A percentile compares a stretch with the other conserved stretches of the same genome.
These are phyloP conservation scores for Arctium lappa DNA, from an alignment of 129 eudicot genomes.

Conservation along the genomic window DNA sequence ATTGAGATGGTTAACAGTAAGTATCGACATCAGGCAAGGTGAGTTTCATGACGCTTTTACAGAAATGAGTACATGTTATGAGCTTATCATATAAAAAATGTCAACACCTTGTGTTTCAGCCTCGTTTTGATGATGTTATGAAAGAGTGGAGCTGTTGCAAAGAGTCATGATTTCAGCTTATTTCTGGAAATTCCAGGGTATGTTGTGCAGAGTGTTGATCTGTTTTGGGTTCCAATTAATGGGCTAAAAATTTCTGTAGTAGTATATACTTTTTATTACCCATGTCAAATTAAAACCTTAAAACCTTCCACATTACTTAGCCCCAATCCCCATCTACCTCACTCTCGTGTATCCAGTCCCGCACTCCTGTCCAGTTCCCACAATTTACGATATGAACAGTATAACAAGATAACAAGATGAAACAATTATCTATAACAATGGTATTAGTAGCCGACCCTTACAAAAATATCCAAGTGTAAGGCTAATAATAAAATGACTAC, in stretches of 20 bases:
- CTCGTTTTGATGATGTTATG: constrained; percentile 94
- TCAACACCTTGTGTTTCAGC: constrained; percentile 44
- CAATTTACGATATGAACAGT: neutral
- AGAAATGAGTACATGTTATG: too few species aligned
- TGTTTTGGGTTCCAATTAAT: neutral
- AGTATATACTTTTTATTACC: neutral
- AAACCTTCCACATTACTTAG: too few species aligned
- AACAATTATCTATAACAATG: neutral
- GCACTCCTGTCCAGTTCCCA: too few species aligned
- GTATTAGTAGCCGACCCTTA: neutral
- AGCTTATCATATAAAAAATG: constrained; percentile 8
- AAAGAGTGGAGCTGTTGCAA: constrained; percentile 99
- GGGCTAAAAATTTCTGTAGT: neutral
- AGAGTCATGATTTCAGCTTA: constrained; percentile 93
- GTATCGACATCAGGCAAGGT: too few species aligned
- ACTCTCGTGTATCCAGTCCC: too few species aligned
- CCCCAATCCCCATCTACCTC: too few species aligned
- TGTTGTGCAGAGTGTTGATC: constrained; percentile 8
- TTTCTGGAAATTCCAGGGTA: constrained; percentile 97
- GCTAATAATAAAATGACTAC: neutral
- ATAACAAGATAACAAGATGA: neutral
- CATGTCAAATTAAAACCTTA: too few species aligned
- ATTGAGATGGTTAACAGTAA: too few species aligned
- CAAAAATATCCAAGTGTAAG: too few species aligned
- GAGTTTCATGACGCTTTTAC: too few species aligned